Base-by-base conservation (phyloP, 2,329 filamentous ascomycete genomes). In the Chrysoporthe deuterocubensis region DNA sequence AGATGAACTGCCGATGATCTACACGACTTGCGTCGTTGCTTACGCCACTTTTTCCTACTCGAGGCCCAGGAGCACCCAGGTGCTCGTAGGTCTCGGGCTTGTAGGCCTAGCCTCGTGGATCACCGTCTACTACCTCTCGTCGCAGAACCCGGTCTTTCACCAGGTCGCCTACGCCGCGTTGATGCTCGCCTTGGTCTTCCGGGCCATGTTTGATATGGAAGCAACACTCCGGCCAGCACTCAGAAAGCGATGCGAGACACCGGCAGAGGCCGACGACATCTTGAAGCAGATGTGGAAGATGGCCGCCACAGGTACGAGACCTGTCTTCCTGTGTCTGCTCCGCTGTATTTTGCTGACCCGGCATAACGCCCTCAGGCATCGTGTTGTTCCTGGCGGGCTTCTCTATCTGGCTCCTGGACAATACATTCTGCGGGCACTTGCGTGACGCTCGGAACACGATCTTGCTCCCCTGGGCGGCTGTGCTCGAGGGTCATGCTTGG, bases 91-190 rank as follows among this genome's bases (percentile, higher is more conserved):
- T 52, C 84, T 87, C 1, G 73, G 83, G 1, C 67, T 84, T 14
- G 81, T 94, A 9, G 92, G 83, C 8, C 52, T 89, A 4, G 82
- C 87, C n/a, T 78, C 84, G 40, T 91, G 89, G 74, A 94, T 96
- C 76, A 96, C 93, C 16, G 83, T 91, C 3, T 82, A 81, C 78
- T 97, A 97, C 78, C 91, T 94, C 75, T 88, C 92, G 70, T 88
- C 94, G 18, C 92, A 94, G 75, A 90, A 96, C 71, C 92, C 93
- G 0, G 82, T 87, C 1, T 96, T 96, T 77, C 93, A 96, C 79
- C 92, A 96, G 76, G 89, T 88, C 69, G 90, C 90, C 4, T 96
- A 94, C 73, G 92, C 89, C 1, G 75, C 91, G 3, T 80, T 96
- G 56, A 96, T 92, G 0, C 84, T 85, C 5, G 82, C 89, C 54